phyloP scores from a whole-genome alignment of 2,329 filamentous ascomycete genomes.

The Immersiporthe knoxdaviesiana region DNA sequence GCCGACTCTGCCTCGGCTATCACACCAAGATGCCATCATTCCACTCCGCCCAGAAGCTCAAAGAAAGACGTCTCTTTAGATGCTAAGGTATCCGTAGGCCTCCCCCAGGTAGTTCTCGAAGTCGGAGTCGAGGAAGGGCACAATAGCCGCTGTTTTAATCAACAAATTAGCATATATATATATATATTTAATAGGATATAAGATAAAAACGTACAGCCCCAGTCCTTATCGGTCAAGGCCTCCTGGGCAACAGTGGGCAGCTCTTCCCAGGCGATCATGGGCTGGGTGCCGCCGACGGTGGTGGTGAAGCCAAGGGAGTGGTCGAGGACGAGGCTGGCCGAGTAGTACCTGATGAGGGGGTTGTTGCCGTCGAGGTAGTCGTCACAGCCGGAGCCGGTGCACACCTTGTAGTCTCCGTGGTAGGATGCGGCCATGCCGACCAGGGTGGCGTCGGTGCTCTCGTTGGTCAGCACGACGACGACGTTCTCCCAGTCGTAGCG shows the following conservation, averaged over 20 bases:
- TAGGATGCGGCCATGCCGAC: conserved; percentile 43
- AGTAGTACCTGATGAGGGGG: conserved; percentile 41
- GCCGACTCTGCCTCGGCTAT: background rate
- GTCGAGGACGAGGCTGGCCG: conserved; percentile 36
- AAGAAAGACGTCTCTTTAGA: background rate
- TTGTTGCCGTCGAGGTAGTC: conserved; percentile 32
- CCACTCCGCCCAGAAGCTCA: background rate
- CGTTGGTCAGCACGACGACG: conserved; percentile 39
- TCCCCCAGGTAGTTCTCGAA: conserved; percentile 32
- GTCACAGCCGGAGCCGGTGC: conserved; percentile 28
- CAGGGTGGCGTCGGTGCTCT: conserved; percentile 37
- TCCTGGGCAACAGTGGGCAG: conserved; percentile 40
- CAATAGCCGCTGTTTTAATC: conserved; percentile 37
- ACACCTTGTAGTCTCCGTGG: conserved; percentile 42
- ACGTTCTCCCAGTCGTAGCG: conserved; percentile 47
- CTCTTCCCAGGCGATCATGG: conserved; percentile 49
- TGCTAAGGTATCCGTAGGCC: conserved; percentile 21
- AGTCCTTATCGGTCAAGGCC: conserved; percentile 44
- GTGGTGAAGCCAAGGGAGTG: conserved; percentile 44
- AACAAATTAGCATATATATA: conserved; percentile 3
- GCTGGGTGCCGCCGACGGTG: conserved; percentile 42
- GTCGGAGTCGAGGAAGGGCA: conserved; percentile 43
- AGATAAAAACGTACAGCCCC: conserved; percentile 35
- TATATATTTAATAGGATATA: background rate
- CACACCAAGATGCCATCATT: background rate